A percentile compares a stretch with the other conserved stretches of the same genome.
phyloP scores from a whole-genome alignment of 495 filamentous ascomycete species.

The Daldinia grandis region DNA sequence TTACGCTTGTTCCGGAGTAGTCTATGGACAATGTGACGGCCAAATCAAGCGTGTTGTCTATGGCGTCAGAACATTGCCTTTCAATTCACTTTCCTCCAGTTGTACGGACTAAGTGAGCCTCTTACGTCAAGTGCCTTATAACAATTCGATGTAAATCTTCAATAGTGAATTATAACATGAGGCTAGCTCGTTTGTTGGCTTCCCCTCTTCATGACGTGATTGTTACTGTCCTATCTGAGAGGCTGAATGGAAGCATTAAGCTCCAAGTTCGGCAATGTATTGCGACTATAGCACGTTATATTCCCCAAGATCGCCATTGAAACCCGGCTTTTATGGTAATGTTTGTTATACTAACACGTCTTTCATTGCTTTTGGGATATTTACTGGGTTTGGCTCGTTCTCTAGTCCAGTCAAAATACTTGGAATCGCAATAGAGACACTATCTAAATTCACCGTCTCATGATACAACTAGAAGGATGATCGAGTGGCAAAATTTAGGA shows the following conservation, averaged over 20 bases:
- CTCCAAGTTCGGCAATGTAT: not conserved
- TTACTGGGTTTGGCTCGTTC: not conserved
- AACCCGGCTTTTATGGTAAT: not conserved
- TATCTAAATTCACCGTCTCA: not conserved
- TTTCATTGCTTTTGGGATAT: not conserved
- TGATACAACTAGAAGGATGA: not conserved
- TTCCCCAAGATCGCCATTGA: not conserved
- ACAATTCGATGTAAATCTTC: not conserved
- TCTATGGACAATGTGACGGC: not conserved
- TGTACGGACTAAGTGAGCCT: not conserved
- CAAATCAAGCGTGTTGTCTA: not conserved
- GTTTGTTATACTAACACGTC: not conserved
- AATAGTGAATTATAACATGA: not conserved
- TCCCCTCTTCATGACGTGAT: slow-evolving; percentile 6
- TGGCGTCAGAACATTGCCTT: not conserved
- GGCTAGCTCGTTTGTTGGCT: not conserved
- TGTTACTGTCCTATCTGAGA: not conserved
- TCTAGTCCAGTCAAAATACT: not conserved
- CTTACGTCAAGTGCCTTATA: not conserved
- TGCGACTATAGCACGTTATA: not conserved
- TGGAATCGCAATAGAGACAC: not conserved
- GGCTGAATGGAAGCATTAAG: not conserved
- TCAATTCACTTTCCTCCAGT: not conserved
- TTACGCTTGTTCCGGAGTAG: too few species aligned
- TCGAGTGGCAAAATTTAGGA: not conserved